These are phyloP conservation scores for Lippia alba DNA, from an alignment of 305 asterid species.

Conservation along the genomic window DNA sequence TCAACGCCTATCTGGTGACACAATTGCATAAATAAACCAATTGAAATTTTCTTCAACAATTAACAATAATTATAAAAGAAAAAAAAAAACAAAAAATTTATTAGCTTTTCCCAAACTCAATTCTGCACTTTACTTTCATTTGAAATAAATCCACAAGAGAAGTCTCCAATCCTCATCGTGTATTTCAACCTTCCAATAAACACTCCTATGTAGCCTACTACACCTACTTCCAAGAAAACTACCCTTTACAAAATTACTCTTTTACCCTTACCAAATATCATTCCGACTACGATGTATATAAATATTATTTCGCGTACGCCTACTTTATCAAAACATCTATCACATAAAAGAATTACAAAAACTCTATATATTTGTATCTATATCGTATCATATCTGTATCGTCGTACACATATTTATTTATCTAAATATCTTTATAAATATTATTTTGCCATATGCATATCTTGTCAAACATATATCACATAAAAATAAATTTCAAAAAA, in stretches of 20 bases:
- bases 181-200: constrained; percentile 18
- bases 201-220: constrained; percentile 6
- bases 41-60: not conserved
- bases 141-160: constrained; percentile 13
- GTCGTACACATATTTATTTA: too few relatives aligned
- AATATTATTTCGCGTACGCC: too few relatives aligned
- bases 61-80: not conserved
- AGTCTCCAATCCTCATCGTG: not conserved
- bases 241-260: constrained; percentile 9
- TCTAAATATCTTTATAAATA: too few relatives aligned
- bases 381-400: too few relatives aligned
- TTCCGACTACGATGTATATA: not conserved
- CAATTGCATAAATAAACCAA: not conserved
- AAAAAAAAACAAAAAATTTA: not conserved
- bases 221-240: constrained; percentile 40
- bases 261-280: constrained; percentile 32
- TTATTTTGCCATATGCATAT: too few relatives aligned
- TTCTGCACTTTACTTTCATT: constrained; percentile 24
- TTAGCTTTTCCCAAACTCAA: constrained; percentile 6
- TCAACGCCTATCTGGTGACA: too few relatives aligned
- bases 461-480: too few relatives aligned
- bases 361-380: too few relatives aligned
- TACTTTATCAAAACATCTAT: too few relatives aligned
- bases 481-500: too few relatives aligned
- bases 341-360: too few relatives aligned